A percentile compares a stretch with the other conserved stretches of the same genome.
These are phyloP conservation scores for Pythium graminicola DNA, from an alignment of 352 stramenopile genomes.

Conservation along the genomic window DNA sequence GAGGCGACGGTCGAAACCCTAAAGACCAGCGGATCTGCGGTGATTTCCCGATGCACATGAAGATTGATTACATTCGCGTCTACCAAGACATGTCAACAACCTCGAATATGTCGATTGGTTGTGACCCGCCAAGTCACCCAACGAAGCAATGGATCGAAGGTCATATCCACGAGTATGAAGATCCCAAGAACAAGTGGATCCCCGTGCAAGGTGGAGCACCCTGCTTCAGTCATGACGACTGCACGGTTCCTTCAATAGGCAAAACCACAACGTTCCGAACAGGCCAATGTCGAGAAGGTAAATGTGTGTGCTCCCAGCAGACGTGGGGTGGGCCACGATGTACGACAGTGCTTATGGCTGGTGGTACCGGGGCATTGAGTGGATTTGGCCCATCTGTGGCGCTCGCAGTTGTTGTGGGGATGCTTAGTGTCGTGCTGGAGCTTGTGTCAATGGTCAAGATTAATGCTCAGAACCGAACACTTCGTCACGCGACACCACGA, in stretches of 20 bases:
- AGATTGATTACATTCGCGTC: constrained; percentile 75
- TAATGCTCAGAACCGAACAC: background rate
- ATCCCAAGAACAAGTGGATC: constrained; percentile 45
- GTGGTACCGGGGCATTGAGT: background rate
- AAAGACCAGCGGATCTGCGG: constrained; percentile 52
- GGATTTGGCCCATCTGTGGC: constrained; percentile 1
- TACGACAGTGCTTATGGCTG: background rate
- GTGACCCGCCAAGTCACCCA: constrained; percentile 53
- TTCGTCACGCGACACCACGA: too few relatives aligned
- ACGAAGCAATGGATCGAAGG: constrained; percentile 71
- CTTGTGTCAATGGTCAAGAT: background rate
- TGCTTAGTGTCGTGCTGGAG: background rate
- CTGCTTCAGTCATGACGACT: constrained; percentile 51
- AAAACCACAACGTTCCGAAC: too few relatives aligned
- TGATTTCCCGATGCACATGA: constrained; percentile 60
- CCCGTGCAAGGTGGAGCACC: constrained; percentile 58
- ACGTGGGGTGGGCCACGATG: too few relatives aligned
- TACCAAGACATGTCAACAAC: constrained; percentile 43
- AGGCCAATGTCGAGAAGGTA: too few relatives aligned
- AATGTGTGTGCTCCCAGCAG: too few relatives aligned
- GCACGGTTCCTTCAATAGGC: too few relatives aligned
- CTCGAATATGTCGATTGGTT: constrained; percentile 33
- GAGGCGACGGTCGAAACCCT: constrained; percentile 36
- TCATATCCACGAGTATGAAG: constrained; percentile 69
- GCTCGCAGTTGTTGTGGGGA: background rate